A percentile compares a stretch with the other conserved stretches of the same genome.
Evolutionary conservation across 169 alveolate genomes (phyloP).

Genomic region (Ichthyophthirius multifiliis): DNA sequence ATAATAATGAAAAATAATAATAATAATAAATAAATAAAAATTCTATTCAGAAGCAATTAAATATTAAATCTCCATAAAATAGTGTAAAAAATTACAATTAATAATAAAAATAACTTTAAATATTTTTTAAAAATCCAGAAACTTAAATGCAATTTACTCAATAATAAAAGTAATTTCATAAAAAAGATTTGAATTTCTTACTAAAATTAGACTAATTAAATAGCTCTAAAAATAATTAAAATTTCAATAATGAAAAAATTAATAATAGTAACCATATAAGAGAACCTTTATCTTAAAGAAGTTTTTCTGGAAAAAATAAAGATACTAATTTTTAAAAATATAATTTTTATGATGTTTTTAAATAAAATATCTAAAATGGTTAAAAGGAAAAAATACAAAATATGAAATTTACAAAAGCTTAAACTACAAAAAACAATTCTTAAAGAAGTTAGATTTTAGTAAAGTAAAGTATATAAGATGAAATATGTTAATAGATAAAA

Average conservation of each 20-base stretch:
- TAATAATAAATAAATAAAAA: too few relatives aligned
- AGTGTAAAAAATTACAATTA: too few relatives aligned
- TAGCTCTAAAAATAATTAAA: not conserved
- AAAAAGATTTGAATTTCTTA: not conserved
- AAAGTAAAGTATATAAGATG: too few relatives aligned
- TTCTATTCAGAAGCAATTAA: too few relatives aligned
- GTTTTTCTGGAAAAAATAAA: not conserved
- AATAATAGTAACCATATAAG: not conserved
- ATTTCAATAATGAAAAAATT: not conserved
- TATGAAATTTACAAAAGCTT: too few relatives aligned
- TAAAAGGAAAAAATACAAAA: too few relatives aligned
- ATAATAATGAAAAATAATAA: too few relatives aligned
- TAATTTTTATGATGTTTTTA: not conserved
- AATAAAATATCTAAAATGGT: not conserved
- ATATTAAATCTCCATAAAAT: too few relatives aligned
- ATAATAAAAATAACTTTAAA: not conserved
- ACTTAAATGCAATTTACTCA: not conserved
- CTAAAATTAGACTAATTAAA: not conserved
- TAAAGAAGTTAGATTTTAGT: too few relatives aligned
- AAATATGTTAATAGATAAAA: too few relatives aligned
- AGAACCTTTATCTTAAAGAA: not conserved
- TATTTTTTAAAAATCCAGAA: not conserved
- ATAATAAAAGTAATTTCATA: not conserved
- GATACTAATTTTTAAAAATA: not conserved
- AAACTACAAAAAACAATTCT: too few relatives aligned